Percentiles rank a stretch among this genome's conserved stretches.
These are phyloP conservation scores for Calycina herbarum DNA, from an alignment of 2,329 filamentous ascomycete genomes.

Conservation along the genomic window DNA sequence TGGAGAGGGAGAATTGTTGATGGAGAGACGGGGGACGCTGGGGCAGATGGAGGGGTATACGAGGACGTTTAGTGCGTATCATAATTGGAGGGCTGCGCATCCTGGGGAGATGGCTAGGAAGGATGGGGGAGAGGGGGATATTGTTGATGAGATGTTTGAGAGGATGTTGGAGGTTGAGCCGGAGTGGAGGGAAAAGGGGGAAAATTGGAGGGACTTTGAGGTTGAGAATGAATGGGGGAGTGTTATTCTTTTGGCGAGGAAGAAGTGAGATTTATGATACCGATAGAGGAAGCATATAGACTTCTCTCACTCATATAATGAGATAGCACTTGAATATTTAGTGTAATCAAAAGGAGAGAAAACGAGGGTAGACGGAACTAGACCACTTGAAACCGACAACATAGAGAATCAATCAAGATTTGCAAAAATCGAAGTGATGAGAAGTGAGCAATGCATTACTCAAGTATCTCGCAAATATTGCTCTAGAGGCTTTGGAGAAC, in stretches of 20 bases:
- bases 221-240: conserved; percentile 63
- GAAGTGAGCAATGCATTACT: too few relatives aligned
- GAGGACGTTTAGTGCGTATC: conserved; percentile 60
- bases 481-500: too few relatives aligned
- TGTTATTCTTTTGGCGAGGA: conserved; percentile 57
- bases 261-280: conserved; percentile 29
- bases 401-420: too few relatives aligned
- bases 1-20: conserved; percentile 47
- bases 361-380: too few relatives aligned
- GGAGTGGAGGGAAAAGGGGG: conserved; percentile 49
- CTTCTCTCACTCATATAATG: background rate
- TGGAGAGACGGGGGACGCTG: conserved; percentile 54
- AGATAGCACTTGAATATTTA: too few relatives aligned
- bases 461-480: too few relatives aligned
- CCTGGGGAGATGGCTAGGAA: conserved; percentile 49
- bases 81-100: conserved; percentile 58
- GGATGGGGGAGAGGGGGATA: conserved; percentile 58
- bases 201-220: conserved; percentile 53
- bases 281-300: background rate
- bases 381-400: too few relatives aligned
- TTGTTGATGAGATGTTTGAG: conserved; percentile 64
- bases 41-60: conserved; percentile 61
- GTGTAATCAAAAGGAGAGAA: too few relatives aligned
- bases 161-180: conserved; percentile 54
- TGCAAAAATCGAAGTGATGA: too few relatives aligned